Evolutionary conservation across 1,284 basidiomycete genomes (phyloP).

Genomic region (Earliella scabrosa): DNA sequence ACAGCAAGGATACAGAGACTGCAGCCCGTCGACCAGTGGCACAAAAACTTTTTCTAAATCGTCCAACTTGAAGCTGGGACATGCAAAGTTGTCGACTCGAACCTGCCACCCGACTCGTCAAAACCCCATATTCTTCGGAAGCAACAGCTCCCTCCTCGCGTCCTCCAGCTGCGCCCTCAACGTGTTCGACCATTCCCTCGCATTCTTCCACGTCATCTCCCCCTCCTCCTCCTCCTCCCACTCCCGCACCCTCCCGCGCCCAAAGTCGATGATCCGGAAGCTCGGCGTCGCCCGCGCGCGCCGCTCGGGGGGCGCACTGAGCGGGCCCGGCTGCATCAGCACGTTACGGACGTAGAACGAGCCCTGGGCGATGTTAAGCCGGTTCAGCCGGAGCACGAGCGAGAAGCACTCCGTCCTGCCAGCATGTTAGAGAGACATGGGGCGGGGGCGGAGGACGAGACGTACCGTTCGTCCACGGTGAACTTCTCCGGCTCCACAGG

Average conservation of each 20-base stretch:
- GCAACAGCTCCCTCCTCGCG: too few relatives aligned
- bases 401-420: conserved; percentile 46
- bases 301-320: conserved; percentile 37
- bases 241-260: conserved; percentile 28
- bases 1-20: too few relatives aligned
- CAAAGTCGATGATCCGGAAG: conserved; percentile 60
- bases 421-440: background rate
- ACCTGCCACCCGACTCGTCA: too few relatives aligned
- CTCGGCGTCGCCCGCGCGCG: conserved; percentile 34
- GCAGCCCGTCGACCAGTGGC: too few relatives aligned
- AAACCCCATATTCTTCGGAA: too few relatives aligned
- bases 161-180: too few relatives aligned
- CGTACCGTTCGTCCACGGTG: conserved; percentile 41
- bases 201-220: background rate
- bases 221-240: background rate
- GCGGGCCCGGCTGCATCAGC: conserved; percentile 49
- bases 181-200: too few relatives aligned
- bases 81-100: too few relatives aligned
- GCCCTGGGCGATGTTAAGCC: conserved; percentile 44
- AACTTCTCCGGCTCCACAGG: conserved; percentile 37
- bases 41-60: too few relatives aligned
- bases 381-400: conserved; percentile 48
- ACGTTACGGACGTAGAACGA: conserved; percentile 52
- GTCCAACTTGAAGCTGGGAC: too few relatives aligned
- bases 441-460: background rate